These are phyloP conservation scores for Psidium friedrichsthalianum DNA, from an alignment of 345 rosid genomes.

Conservation along the genomic window DNA sequence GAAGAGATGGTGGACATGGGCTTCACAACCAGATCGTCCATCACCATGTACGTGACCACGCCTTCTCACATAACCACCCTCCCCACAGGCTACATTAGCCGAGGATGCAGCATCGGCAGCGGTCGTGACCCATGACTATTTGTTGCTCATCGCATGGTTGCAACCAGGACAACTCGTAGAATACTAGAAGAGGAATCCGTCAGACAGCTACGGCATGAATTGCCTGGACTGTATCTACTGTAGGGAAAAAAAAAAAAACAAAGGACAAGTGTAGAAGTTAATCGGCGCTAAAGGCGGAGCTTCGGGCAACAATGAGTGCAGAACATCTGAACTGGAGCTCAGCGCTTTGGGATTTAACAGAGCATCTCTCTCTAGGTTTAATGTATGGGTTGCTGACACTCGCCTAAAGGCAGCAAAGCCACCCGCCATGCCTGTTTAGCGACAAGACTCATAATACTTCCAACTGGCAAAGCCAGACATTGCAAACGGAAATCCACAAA, in stretches of 20 bases:
- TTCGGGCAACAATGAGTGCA: not conserved
- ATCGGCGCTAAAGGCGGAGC: not conserved
- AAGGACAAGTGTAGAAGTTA: not conserved
- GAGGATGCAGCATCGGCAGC: not conserved
- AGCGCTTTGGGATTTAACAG: not conserved
- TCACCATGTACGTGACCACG: not conserved
- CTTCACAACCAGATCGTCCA: not conserved
- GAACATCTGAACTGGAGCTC: not conserved
- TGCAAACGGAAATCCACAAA: not conserved
- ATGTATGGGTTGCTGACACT: not conserved
- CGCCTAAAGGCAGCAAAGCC: not conserved
- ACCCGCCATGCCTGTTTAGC: not conserved
- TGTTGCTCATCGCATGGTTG: fast-evolving
- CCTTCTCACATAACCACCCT: not conserved
- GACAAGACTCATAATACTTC: not conserved
- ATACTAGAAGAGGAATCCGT: not conserved
- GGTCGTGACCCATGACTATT: too few relatives aligned
- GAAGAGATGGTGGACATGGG: not conserved
- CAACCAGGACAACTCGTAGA: not conserved
- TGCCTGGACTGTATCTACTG: too few relatives aligned
- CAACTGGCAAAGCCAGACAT: conserved; percentile 9
- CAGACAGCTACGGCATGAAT: not conserved
- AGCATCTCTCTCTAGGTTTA: not conserved
- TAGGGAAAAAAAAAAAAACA: too few relatives aligned
- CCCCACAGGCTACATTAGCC: not conserved